phyloP scores from a whole-genome alignment of 2,329 filamentous ascomycete genomes.

The Colletotrichum simmondsii region DNA sequence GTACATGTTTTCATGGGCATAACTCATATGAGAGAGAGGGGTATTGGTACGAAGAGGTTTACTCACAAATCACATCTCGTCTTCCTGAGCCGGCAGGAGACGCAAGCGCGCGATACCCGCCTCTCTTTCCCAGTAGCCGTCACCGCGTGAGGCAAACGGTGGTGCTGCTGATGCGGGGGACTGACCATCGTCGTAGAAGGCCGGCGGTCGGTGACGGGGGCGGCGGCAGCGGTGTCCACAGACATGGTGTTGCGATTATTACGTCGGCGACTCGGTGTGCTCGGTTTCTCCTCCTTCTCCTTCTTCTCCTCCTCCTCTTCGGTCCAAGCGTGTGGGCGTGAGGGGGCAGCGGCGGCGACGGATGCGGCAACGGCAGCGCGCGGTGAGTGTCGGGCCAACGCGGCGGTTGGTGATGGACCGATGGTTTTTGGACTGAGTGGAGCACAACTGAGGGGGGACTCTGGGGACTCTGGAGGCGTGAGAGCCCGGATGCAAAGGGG shows the following conservation, averaged over 20 bases:
- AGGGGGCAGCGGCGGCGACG: not conserved
- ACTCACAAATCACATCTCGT: constrained; percentile 46
- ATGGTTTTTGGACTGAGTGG: not conserved
- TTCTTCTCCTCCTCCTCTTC: not conserved
- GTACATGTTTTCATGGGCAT: no score
- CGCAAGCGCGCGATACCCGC: constrained; percentile 45
- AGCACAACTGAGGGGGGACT: not conserved
- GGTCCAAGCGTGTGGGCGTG: not conserved
- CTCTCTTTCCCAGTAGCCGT: constrained; percentile 38
- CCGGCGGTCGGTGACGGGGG: constrained; percentile 2
- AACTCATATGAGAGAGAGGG: not conserved
- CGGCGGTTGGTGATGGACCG: not conserved
- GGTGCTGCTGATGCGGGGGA: not conserved
- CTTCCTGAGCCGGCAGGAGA: constrained; percentile 45
- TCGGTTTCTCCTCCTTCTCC: not conserved
- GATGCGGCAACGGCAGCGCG: no score
- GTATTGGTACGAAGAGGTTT: not conserved
- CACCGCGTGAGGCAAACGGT: constrained; percentile 12
- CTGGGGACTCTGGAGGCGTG: not conserved
- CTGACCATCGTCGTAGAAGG: not conserved
- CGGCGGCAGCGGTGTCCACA: constrained; percentile 3
- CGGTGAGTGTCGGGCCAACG: not conserved
- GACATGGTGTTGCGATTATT: constrained; percentile 7
- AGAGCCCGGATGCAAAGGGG: not conserved
- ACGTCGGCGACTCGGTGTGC: not conserved